phyloP scores from a whole-genome alignment of 768 basidiomycete genomes.

The Podaxis sp. region DNA sequence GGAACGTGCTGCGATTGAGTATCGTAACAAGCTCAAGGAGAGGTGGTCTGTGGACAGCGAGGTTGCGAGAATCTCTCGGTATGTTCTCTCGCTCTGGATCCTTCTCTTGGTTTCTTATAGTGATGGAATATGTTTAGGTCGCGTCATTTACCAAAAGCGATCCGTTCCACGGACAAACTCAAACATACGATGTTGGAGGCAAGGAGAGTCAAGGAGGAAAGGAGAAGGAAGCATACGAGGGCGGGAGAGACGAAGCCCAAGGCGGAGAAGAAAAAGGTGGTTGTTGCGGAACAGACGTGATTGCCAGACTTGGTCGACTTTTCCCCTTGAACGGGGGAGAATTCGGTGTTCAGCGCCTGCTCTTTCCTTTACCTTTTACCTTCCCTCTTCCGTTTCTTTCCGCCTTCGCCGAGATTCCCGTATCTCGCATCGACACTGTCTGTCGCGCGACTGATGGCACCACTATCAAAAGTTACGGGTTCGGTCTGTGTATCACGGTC shows the following conservation, averaged over 20 bases:
- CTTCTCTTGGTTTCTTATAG: slow-evolving; percentile 1
- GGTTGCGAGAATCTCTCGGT: slow-evolving; percentile 82
- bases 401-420: no score
- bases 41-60: slow-evolving; percentile 86
- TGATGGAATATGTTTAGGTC: slow-evolving; percentile 39
- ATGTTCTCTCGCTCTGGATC: slow-evolving; percentile 26
- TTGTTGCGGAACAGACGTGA: slow-evolving; percentile 76
- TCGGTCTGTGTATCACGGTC: no score
- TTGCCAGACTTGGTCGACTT: not conserved
- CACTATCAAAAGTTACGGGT: no score
- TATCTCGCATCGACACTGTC: no score
- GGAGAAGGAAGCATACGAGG: slow-evolving; percentile 85
- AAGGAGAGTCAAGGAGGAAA: slow-evolving; percentile 87
- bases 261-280: slow-evolving; percentile 86
- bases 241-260: slow-evolving; percentile 86
- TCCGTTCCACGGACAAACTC: slow-evolving; percentile 83
- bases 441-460: no score
- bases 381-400: no score
- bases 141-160: slow-evolving; percentile 87
- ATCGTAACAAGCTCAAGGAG: slow-evolving; percentile 83
- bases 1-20: slow-evolving; percentile 91
- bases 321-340: no score
- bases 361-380: no score
- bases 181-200: slow-evolving; percentile 94
- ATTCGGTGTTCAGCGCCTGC: no score